phyloP scores from a whole-genome alignment of 2,329 filamentous ascomycete species.

The Trichothecium sympodiale region DNA sequence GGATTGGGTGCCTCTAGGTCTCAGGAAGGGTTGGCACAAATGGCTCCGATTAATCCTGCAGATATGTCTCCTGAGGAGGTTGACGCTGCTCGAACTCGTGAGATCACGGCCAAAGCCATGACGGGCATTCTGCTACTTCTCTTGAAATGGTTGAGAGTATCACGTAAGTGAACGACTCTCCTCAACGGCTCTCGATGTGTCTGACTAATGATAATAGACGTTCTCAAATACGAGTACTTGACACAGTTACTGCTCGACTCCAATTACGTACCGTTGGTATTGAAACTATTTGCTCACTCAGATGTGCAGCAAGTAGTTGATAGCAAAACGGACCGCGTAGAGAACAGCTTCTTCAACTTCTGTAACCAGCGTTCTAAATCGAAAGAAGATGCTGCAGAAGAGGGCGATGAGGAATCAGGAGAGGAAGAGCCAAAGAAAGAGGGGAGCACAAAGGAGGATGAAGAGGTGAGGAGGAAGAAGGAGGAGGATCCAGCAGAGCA shows the following conservation, averaged over 20 bases:
- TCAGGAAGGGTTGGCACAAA: conserved; percentile 12
- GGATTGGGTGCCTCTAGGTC: conserved; percentile 16
- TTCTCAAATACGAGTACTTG: conserved; percentile 92
- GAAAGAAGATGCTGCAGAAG: conserved; percentile 21
- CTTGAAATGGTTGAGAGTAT: conserved; percentile 92
- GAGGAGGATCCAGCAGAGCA: conserved; percentile 19
- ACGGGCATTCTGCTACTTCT: conserved; percentile 82
- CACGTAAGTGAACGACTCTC: conserved; percentile 61
- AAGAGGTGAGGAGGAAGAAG: conserved; percentile 26
- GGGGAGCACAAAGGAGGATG: conserved; percentile 55
- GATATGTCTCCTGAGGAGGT: conserved; percentile 60
- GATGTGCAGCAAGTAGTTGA: conserved; percentile 87
- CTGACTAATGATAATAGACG: conserved; percentile 42
- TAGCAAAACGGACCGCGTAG: conserved; percentile 70
- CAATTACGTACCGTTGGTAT: conserved; percentile 83
- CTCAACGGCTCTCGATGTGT: no score
- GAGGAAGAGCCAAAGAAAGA: conserved; percentile 5
- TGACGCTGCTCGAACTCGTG: conserved; percentile 68
- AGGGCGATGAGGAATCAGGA: conserved; percentile 11
- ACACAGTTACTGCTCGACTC: conserved; percentile 88
- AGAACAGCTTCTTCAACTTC: conserved; percentile 81
- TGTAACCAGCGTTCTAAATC: conserved; percentile 59
- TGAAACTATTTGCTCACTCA: conserved; percentile 90
- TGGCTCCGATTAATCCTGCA: conserved; percentile 23
- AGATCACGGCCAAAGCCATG: conserved; percentile 84